Evolutionary conservation across 1,284 basidiomycete species (phyloP).

Genomic region (Lentinus polychrous): DNA sequence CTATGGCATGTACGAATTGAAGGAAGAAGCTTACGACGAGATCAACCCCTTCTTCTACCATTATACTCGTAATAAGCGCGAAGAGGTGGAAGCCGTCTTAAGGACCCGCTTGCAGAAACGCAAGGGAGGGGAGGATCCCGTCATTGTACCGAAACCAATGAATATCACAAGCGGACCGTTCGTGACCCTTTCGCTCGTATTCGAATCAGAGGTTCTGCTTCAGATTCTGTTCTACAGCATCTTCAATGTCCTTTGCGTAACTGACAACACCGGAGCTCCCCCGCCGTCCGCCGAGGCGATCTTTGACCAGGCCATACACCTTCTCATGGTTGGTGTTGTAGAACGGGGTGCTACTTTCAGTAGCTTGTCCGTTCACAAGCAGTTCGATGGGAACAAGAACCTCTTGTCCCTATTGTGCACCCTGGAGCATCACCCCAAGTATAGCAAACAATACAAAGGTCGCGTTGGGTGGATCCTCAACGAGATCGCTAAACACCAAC

Average conservation of each 20-base stretch:
- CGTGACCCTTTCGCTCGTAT: conserved; percentile 46
- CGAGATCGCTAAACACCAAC: conserved; percentile 47
- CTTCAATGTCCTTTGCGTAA: conserved; percentile 59
- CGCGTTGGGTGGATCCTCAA: conserved; percentile 73
- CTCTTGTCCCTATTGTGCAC: conserved; percentile 70
- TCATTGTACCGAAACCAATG: conserved; percentile 70
- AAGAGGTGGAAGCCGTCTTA: conserved; percentile 86
- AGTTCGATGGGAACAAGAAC: conserved; percentile 53
- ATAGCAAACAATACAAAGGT: conserved; percentile 55
- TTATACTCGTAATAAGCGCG: conserved; percentile 91
- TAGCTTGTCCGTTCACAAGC: conserved; percentile 42
- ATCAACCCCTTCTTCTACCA: conserved; percentile 97
- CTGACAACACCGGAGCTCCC: conserved; percentile 46
- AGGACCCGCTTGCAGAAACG: conserved; percentile 65
- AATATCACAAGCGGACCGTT: conserved; percentile 65
- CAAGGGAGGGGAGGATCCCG: conserved; percentile 54
- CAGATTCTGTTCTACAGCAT: conserved; percentile 77
- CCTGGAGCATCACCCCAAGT: conserved; percentile 70
- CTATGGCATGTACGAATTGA: conserved; percentile 83
- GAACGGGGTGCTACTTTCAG: conserved; percentile 64
- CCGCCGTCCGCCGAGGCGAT: conserved; percentile 81
- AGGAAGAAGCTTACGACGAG: conserved; percentile 77
- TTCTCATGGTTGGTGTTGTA: conserved; percentile 77
- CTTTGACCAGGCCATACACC: conserved; percentile 82
- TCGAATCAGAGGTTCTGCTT: conserved; percentile 62